A percentile compares a stretch with the other conserved stretches of the same genome.
Conservation (phyloP, 805 yeast species). For the Nakazawaea pomicola region DNA sequence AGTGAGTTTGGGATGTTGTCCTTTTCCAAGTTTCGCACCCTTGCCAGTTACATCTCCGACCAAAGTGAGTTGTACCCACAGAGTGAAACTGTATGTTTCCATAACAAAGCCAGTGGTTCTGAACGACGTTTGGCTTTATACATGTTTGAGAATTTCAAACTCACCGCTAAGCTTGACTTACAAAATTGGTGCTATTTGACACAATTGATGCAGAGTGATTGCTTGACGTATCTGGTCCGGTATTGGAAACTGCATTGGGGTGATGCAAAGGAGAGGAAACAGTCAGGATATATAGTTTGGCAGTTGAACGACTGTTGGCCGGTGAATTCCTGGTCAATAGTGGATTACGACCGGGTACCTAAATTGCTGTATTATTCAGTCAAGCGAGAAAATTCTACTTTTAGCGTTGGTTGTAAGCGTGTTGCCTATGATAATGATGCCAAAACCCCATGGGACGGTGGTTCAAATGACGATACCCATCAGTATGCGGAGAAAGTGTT, state of each 20-base stretch:
- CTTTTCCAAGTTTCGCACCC: constrained; percentile 33
- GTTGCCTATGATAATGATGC: constrained; percentile 14
- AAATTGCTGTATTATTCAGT: constrained; percentile 44
- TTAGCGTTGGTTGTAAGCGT: constrained; percentile 32
- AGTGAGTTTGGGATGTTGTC: constrained; percentile 54
- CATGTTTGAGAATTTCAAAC: constrained; percentile 37
- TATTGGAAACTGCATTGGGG: constrained; percentile 46
- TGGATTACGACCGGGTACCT: constrained; percentile 36
- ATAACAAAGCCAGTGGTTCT: constrained; percentile 45
- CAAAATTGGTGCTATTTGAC: constrained; percentile 45
- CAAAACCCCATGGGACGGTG: constrained; percentile 8
- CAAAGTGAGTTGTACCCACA: constrained; percentile 37
- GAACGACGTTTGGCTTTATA: constrained; percentile 41
- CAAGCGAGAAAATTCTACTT: constrained; percentile 34
- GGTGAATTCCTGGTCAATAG: constrained; percentile 44
- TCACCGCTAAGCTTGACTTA: constrained; percentile 22
- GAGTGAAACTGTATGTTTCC: constrained; percentile 37
- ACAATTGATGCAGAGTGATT: constrained; percentile 48
- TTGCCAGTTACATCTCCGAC: constrained; percentile 32
- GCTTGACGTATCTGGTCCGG: constrained; percentile 40
- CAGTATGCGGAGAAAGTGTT: constrained; percentile 24
- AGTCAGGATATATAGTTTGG: constrained; percentile 49
- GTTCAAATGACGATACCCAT: constrained; percentile 19
- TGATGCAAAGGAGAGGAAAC: constrained; percentile 27
- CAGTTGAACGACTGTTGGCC: constrained; percentile 54